Conservation (phyloP, 441 rosid species). For the California macrophylla region DNA sequence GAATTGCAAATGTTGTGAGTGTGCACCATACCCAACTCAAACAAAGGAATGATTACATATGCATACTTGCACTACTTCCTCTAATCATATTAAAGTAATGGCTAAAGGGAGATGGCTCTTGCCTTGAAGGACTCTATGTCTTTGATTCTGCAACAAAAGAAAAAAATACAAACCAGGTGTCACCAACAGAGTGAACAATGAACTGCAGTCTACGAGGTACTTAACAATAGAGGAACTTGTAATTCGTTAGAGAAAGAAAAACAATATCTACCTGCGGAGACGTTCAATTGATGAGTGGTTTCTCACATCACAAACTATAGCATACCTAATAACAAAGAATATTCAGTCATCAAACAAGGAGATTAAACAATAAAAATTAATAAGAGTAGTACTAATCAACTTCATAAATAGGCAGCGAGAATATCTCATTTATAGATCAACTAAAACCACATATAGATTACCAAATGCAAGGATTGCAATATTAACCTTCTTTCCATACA, state of each 20-base stretch:
- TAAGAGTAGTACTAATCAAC: background rate
- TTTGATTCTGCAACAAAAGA: slow-evolving; percentile 56
- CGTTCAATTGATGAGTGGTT: slow-evolving; percentile 74
- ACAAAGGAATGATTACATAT: background rate
- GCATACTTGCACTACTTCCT: slow-evolving; percentile 5
- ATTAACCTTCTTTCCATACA: background rate
- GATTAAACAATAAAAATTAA: background rate
- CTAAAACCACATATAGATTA: background rate
- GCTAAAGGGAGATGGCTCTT: slow-evolving; percentile 14
- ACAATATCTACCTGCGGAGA: slow-evolving; percentile 59
- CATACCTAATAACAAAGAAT: slow-evolving; percentile 41
- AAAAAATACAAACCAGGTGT: slow-evolving; percentile 17
- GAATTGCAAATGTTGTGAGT: background rate
- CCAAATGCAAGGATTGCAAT: background rate
- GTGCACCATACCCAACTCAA: background rate
- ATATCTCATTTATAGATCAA: background rate
- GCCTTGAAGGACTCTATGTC: slow-evolving; percentile 76
- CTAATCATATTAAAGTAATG: slow-evolving; percentile 2
- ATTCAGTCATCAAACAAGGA: background rate
- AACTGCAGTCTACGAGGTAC: background rate
- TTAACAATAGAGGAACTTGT: background rate
- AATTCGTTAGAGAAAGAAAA: slow-evolving; percentile 5
- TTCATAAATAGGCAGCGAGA: background rate
- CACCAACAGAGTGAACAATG: slow-evolving; percentile 10
- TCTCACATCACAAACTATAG: slow-evolving; percentile 64